A percentile compares a stretch with the other conserved stretches of the same genome.
phyloP scores from a whole-genome alignment of 1,139 yeast species.

The Geotrichum cucujoidarum region DNA sequence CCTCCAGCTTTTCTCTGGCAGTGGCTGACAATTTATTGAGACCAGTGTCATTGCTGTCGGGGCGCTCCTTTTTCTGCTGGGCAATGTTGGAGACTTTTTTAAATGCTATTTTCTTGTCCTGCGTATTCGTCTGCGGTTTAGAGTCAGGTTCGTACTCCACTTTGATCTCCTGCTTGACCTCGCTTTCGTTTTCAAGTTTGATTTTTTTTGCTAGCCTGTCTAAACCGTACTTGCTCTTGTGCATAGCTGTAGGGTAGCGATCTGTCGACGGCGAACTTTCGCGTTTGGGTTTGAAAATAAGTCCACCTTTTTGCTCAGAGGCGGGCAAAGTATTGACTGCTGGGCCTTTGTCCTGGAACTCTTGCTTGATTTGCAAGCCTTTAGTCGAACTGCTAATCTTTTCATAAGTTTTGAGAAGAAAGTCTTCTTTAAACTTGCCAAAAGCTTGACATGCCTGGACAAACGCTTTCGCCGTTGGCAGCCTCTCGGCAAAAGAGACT shows the following conservation, averaged over 20 bases:
- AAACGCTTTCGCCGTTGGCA: conserved; percentile 24
- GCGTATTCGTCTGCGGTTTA: background rate
- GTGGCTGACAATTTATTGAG: conserved; percentile 11
- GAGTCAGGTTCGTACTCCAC: conserved; percentile 3
- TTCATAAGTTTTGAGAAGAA: conserved; percentile 26
- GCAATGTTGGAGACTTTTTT: conserved; percentile 7
- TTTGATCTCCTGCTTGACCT: conserved; percentile 3
- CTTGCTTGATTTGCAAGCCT: conserved; percentile 6
- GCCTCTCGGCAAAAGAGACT: conserved; percentile 26
- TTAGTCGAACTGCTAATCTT: conserved; percentile 4
- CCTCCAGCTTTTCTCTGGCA: conserved; percentile 20
- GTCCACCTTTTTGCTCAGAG: conserved; percentile 7
- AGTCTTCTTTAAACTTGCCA: conserved; percentile 30
- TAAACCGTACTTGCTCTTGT: conserved; percentile 12
- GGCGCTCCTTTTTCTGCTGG: conserved; percentile 7
- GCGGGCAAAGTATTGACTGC: background rate
- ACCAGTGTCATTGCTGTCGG: background rate
- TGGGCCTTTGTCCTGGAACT: background rate
- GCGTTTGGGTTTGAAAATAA: conserved; percentile 11
- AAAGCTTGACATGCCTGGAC: conserved; percentile 31
- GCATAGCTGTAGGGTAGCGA: background rate
- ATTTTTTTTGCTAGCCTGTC: conserved; percentile 16
- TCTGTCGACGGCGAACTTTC: conserved; percentile 8
- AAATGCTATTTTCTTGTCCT: conserved; percentile 8
- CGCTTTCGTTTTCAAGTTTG: conserved; percentile 12